These are phyloP conservation scores for Boletus rufocinnamomeus DNA, from an alignment of 768 basidiomycete species.

Conservation along the genomic window DNA sequence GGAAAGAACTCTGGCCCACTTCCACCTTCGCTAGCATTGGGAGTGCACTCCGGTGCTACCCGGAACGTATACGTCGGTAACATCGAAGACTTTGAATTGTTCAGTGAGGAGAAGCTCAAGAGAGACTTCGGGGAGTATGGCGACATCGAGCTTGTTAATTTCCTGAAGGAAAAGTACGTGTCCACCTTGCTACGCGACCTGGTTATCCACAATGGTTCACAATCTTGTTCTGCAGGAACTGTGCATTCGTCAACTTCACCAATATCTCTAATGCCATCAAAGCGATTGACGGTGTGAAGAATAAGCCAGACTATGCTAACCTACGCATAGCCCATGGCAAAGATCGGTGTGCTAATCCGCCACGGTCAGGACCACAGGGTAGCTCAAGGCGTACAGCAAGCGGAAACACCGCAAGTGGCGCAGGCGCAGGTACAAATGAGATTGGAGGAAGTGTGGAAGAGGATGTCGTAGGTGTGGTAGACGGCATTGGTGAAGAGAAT, in stretches of 20 bases:
- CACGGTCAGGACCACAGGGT: conserved; percentile 79
- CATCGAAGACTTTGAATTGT: conserved; percentile 93
- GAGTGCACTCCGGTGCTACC: conserved; percentile 91
- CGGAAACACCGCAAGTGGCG: conserved; percentile 35
- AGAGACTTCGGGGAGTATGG: conserved; percentile 95
- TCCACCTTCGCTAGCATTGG: conserved; percentile 78
- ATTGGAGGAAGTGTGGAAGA: conserved; percentile 27
- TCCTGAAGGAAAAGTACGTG: conserved; percentile 88
- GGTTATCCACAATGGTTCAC: conserved; percentile 2
- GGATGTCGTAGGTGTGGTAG: conserved; percentile 20
- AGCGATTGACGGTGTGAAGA: conserved; percentile 96
- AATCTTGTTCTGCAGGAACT: conserved; percentile 58
- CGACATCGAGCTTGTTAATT: conserved; percentile 96
- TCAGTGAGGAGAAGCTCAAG: conserved; percentile 86
- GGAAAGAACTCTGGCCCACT: conserved; percentile 93
- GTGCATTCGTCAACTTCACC: conserved; percentile 95
- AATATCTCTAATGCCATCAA: conserved; percentile 96
- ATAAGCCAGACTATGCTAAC: conserved; percentile 85
- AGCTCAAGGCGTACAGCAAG: conserved; percentile 52
- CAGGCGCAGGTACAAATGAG: conserved; percentile 15
- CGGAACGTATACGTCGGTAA: conserved; percentile 97
- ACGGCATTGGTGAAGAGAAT: conserved; percentile 30
- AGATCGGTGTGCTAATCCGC: conserved; percentile 93
- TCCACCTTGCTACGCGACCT: conserved; percentile 28
- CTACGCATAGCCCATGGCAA: conserved; percentile 94